Evolutionary conservation across 2,329 filamentous ascomycete species (phyloP).

Genomic region (Pseudocercospora fijiensis): DNA sequence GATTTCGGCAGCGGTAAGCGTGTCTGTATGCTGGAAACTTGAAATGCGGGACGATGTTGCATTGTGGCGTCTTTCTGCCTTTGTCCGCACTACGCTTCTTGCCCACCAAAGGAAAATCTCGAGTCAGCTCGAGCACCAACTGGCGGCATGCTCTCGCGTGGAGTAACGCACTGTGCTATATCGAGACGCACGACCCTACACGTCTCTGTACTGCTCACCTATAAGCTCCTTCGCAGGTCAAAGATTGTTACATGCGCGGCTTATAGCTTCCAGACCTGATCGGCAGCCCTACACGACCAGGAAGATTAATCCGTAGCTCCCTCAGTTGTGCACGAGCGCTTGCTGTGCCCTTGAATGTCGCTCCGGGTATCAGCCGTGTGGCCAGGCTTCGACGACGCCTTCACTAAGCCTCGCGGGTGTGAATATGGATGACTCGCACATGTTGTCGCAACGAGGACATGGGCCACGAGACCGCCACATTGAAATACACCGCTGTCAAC

Average conservation of each 20-base stretch:
- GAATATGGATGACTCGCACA: conserved; percentile 10
- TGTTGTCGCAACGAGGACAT: conserved; percentile 19
- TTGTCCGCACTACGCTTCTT: neutral
- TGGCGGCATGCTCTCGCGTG: conserved; percentile 3
- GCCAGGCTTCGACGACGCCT: conserved; percentile 14
- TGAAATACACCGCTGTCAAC: conserved; percentile 2
- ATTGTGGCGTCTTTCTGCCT: conserved; percentile 4
- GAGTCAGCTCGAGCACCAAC: neutral
- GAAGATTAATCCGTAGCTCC: conserved; percentile 11
- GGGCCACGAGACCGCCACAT: conserved; percentile 6
- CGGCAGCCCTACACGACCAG: conserved; percentile 6
- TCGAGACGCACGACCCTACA: conserved; percentile 3
- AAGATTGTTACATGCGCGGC: neutral
- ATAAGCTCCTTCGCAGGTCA: neutral
- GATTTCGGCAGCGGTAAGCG: conserved; percentile 1
- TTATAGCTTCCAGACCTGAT: conserved; percentile 1
- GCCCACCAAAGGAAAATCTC: neutral
- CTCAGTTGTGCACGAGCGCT: conserved; percentile 17
- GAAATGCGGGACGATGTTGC: conserved; percentile 1
- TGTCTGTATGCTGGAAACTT: neutral
- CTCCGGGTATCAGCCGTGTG: conserved; percentile 13
- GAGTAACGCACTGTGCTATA: conserved; percentile 7
- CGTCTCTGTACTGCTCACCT: neutral
- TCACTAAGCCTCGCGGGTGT: conserved; percentile 11
- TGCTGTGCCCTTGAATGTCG: conserved; percentile 7